Percentiles rank a stretch among this genome's conserved stretches.
These are phyloP conservation scores for Cutaneotrichosporon curvatum DNA, from an alignment of 1,284 basidiomycete genomes.

Conservation along the genomic window DNA sequence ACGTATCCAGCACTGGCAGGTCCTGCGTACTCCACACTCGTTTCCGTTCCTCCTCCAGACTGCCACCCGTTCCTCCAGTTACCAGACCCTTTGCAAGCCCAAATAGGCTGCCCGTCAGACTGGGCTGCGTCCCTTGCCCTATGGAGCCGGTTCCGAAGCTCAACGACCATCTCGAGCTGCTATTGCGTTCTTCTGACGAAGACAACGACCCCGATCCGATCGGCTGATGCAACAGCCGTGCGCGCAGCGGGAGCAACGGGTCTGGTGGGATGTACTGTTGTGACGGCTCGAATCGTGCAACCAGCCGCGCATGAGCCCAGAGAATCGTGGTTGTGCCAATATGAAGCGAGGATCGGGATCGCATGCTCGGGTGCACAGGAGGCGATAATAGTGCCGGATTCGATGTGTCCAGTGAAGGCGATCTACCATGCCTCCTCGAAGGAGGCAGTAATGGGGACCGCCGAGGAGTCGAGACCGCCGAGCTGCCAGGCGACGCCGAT, in stretches of 20 bases:
- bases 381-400: constrained; percentile 19
- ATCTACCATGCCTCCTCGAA: too few relatives aligned
- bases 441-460: neutral
- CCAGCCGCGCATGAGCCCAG: constrained; percentile 44
- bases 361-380: constrained; percentile 29
- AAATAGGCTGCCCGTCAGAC: constrained; percentile 44
- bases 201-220: constrained; percentile 40
- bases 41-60: constrained; percentile 43
- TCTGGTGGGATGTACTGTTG: constrained; percentile 45
- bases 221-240: constrained; percentile 42
- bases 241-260: constrained; percentile 43
- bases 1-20: constrained; percentile 43
- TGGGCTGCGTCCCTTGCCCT: constrained; percentile 37
- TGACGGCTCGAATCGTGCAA: constrained; percentile 43
- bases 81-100: constrained; percentile 43
- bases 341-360: constrained; percentile 16
- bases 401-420: constrained; percentile 32
- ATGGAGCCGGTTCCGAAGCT: constrained; percentile 43
- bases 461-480: neutral
- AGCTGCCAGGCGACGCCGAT: neutral
- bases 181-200: constrained; percentile 23
- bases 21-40: constrained; percentile 45
- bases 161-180: constrained; percentile 35
- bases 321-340: constrained; percentile 36
- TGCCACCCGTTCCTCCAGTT: constrained; percentile 35